Evolutionary conservation across 1,284 basidiomycete species (phyloP), one percentile per base, ranked within the genome.

Genomic region (Somion occarium): DNA sequence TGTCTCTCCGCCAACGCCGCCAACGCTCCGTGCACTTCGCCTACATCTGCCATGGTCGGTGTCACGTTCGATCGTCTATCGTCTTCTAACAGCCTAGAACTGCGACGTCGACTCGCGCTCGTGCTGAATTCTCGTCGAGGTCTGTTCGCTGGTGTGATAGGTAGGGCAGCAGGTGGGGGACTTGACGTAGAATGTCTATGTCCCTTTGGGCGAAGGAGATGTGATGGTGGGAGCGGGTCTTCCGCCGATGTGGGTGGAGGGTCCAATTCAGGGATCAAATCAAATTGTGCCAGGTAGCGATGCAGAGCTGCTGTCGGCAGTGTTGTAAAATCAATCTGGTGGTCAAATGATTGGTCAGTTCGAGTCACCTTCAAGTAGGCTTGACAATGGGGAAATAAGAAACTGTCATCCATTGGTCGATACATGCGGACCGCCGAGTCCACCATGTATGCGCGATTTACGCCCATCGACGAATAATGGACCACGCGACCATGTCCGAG

Each of bases 291-390:
- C 51, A 91, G 76, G 64, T 91, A 91, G 51, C 79, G 77, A 62
- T 87, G 77, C 23, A 90, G 68, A 13, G 78, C 75, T 26, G 75
- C 65, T 20, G 70, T 69, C 19, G 86, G 78, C 67, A 90, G 71
- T 56, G 78, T 78, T 42, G 73, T 70, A 63, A 90, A 89, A 63
- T 90, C 84, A 57, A 90, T 76, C 88, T 90, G 65, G 58, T 23
- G 41, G 45, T 23, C 38, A 24, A 13, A 18, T 30, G 42, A 55
- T 49, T 47, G 37, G 46, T 19, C 39, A 41, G 23, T 53, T 52
- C 49, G 46, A n/a, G n/a, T n/a, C n/a, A n/a, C n/a, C n/a, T n/a
- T n/a, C n/a, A n/a, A n/a, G n/a, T n/a, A n/a, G n/a, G n/a, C n/a
- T n/a, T n/a, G n/a, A n/a, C n/a, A n/a, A n/a, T n/a, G n/a, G n/a